Conservation (phyloP, 2,329 filamentous ascomycete genomes). For the Drechslerella dactyloides region DNA sequence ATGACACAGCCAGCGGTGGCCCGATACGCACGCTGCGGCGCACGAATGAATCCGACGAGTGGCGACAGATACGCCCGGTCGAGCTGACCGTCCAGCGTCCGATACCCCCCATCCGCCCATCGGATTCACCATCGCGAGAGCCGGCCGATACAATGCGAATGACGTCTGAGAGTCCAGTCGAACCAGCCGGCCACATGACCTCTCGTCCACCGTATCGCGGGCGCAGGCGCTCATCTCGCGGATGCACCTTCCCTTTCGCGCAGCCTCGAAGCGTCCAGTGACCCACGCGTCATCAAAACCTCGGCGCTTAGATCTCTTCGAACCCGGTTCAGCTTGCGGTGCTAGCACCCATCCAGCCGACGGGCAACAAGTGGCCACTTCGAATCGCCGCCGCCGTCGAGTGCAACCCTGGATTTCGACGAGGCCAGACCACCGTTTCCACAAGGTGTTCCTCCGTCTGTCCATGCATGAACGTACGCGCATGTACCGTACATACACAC, state of each 20-base stretch:
- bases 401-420: background rate
- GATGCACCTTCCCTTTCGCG: constrained; percentile 1
- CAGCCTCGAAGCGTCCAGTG: background rate
- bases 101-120: too few species aligned
- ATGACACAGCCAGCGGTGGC: too few species aligned
- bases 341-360: background rate
- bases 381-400: background rate
- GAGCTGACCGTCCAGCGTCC: too few species aligned
- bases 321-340: too few species aligned
- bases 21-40: too few species aligned
- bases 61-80: too few species aligned
- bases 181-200: background rate
- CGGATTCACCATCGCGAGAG: background rate
- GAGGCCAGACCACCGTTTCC: background rate
- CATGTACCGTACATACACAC: too few species aligned
- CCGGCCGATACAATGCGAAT: background rate
- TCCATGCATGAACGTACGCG: background rate
- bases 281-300: background rate
- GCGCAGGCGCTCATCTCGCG: constrained; percentile 3
- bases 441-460: constrained; percentile 3
- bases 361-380: constrained; percentile 5
- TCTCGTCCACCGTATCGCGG: constrained; percentile 9
- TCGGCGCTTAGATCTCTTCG: background rate
- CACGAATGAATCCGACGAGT: too few species aligned
- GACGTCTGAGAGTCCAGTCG: background rate